Conservation (phyloP, 345 rosid species). For the Mangifera indica region DNA sequence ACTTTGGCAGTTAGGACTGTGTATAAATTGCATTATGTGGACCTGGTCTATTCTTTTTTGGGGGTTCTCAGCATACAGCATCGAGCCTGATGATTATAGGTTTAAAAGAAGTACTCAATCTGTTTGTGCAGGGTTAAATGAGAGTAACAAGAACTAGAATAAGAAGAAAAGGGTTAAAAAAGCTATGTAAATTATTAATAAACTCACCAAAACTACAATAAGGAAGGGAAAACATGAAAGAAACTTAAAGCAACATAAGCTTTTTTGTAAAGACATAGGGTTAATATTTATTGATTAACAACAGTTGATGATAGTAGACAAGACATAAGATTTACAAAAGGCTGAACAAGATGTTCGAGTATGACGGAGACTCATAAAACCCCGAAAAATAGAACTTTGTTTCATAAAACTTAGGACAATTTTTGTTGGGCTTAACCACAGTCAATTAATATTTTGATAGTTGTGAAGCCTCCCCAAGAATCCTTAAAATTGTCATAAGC, state of each 20-base stretch:
- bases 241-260: too few species aligned
- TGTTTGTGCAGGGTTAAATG: neutral
- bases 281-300: too few species aligned
- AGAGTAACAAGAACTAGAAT: neutral
- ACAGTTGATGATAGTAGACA: too few species aligned
- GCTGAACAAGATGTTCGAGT: too few species aligned
- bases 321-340: too few species aligned
- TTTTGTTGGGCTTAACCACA: neutral
- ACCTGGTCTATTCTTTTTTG: neutral
- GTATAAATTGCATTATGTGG: neutral
- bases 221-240: neutral
- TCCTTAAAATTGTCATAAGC: neutral
- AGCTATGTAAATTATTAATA: too few species aligned
- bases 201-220: neutral
- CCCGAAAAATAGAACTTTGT: neutral
- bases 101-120: neutral
- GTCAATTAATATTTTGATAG: neutral
- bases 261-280: too few species aligned
- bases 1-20: neutral
- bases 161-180: neutral
- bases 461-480: neutral
- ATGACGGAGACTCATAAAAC: too few species aligned
- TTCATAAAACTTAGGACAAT: neutral
- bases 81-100: neutral
- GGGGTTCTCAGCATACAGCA: neutral